Percentiles rank a stretch among this genome's conserved stretches.
phyloP scores from a whole-genome alignment of 2,329 filamentous ascomycete species.

The Rugonectria rugulosa region DNA sequence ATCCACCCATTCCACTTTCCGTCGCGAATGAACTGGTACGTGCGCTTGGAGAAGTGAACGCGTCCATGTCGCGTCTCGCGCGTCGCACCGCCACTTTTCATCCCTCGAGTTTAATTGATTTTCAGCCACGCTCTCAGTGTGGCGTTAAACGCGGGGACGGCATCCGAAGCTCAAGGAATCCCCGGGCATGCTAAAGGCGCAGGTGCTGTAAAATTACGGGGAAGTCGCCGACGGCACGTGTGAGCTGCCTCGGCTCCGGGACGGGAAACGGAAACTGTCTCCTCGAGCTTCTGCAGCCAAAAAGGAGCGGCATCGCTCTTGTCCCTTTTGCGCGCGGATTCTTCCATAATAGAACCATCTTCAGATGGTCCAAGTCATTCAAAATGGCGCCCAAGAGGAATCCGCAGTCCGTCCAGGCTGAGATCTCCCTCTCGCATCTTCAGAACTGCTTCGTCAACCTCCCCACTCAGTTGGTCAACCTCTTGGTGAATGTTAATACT shows the following conservation, averaged over 20 bases:
- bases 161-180: slow-evolving; percentile 16
- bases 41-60: slow-evolving; percentile 27
- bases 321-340: slow-evolving; percentile 8
- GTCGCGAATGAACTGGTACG: not conserved
- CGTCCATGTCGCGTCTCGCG: slow-evolving; percentile 47
- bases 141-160: slow-evolving; percentile 8
- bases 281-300: slow-evolving; percentile 18
- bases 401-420: slow-evolving; percentile 73
- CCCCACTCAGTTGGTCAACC: slow-evolving; percentile 80
- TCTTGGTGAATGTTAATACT: slow-evolving; percentile 89
- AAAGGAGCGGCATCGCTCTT: slow-evolving; percentile 21
- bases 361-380: slow-evolving; percentile 18
- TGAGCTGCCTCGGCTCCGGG: slow-evolving; percentile 45
- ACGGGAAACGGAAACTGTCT: slow-evolving; percentile 33
- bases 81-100: slow-evolving; percentile 36
- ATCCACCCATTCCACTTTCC: slow-evolving; percentile 2
- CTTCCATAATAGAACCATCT: not conserved
- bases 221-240: slow-evolving; percentile 45
- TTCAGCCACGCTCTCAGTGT: slow-evolving; percentile 26
- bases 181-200: too few relatives aligned
- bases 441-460: slow-evolving; percentile 97
- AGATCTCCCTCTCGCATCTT: slow-evolving; percentile 84
- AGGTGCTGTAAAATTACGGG: slow-evolving; percentile 27
- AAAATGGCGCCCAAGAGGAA: slow-evolving; percentile 61
- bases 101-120: slow-evolving; percentile 40